phyloP scores from a whole-genome alignment of 768 basidiomycete species.

The Grammothele lineata region DNA sequence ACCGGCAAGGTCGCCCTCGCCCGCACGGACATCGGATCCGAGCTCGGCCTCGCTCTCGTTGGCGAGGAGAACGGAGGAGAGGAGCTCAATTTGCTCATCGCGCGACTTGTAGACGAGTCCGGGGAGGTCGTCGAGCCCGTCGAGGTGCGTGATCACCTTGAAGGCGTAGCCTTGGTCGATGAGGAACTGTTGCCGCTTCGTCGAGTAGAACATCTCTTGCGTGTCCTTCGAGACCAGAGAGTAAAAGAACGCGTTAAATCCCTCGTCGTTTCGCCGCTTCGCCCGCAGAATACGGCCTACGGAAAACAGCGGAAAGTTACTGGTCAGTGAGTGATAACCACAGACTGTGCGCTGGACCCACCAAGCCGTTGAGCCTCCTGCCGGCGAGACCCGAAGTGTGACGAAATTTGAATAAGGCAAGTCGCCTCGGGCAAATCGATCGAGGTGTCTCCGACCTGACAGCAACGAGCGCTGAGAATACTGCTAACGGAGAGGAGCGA shows the following conservation, averaged over 20 bases:
- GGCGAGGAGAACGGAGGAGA: conserved; percentile 88
- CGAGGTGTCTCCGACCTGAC: conserved; percentile 92
- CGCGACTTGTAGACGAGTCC: conserved; percentile 89
- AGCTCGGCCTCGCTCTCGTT: conserved; percentile 89
- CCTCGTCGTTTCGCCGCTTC: conserved; percentile 97
- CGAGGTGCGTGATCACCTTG: conserved; percentile 98
- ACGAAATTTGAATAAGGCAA: conserved; percentile 98
- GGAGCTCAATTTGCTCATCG: conserved; percentile 92
- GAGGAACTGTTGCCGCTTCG: conserved; percentile 96
- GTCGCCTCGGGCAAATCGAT: conserved; percentile 99
- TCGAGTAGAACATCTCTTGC: conserved; percentile 99
- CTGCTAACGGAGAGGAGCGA: conserved; percentile 1
- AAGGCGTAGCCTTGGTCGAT: conserved; percentile 99
- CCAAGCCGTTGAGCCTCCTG: conserved; percentile 97
- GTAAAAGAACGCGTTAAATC: conserved; percentile 99
- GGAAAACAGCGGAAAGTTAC: too few relatives aligned
- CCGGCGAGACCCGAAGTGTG: conserved; percentile 95
- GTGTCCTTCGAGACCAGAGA: conserved; percentile 99
- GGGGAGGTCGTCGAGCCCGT: conserved; percentile 81
- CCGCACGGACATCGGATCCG: conserved; percentile 76
- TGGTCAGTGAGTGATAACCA: too few relatives aligned
- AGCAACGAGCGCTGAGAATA: background rate
- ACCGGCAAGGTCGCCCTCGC: conserved; percentile 81
- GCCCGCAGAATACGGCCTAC: conserved; percentile 93
- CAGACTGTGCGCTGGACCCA: conserved; percentile 28